Percentiles rank a stretch among this genome's conserved stretches.
phyloP scores from a whole-genome alignment of 371 early-diverging fungal species.

The Mucor velutinosus region DNA sequence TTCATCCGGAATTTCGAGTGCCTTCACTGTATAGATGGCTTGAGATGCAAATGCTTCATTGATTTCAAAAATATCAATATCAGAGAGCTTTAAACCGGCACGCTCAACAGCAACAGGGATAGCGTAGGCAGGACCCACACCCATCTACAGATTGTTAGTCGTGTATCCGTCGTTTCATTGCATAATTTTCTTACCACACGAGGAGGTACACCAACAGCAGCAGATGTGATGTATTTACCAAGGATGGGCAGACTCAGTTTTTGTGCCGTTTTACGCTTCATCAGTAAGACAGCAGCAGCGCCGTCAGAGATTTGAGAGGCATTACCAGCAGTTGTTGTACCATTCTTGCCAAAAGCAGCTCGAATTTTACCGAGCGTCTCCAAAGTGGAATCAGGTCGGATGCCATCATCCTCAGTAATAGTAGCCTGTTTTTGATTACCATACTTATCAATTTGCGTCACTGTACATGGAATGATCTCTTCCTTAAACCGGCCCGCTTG shows the following conservation, averaged over 20 bases:
- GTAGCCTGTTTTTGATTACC: conserved; percentile 63
- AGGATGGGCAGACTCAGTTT: conserved; percentile 84
- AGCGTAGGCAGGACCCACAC: conserved; percentile 95
- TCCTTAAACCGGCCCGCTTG: conserved; percentile 87
- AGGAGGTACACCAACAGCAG: conserved; percentile 90
- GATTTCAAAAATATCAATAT: conserved; percentile 83
- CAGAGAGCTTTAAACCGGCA: conserved; percentile 77
- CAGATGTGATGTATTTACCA: conserved; percentile 89
- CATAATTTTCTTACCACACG: conserved; percentile 36
- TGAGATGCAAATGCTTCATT: conserved; percentile 99
- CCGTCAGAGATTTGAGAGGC: conserved; percentile 99
- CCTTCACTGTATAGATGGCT: conserved; percentile 88
- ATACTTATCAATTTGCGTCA: conserved; percentile 71
- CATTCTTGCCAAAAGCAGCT: conserved; percentile 83
- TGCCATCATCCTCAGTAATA: conserved; percentile 90
- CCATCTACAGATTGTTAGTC: conserved; percentile 61
- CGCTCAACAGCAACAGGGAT: conserved; percentile 90
- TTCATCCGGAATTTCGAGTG: conserved; percentile 78
- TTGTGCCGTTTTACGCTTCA: conserved; percentile 91
- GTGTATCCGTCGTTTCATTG: too few species aligned
- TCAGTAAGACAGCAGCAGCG: conserved; percentile 95
- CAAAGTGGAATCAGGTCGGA: conserved; percentile 80
- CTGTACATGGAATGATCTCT: conserved; percentile 92
- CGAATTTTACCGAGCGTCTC: conserved; percentile 84
- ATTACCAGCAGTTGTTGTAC: conserved; percentile 96